Percentiles rank a stretch among this genome's conserved stretches.
Evolutionary conservation across 257 asterid species (phyloP).

Genomic region (Osmanthus fragrans): DNA sequence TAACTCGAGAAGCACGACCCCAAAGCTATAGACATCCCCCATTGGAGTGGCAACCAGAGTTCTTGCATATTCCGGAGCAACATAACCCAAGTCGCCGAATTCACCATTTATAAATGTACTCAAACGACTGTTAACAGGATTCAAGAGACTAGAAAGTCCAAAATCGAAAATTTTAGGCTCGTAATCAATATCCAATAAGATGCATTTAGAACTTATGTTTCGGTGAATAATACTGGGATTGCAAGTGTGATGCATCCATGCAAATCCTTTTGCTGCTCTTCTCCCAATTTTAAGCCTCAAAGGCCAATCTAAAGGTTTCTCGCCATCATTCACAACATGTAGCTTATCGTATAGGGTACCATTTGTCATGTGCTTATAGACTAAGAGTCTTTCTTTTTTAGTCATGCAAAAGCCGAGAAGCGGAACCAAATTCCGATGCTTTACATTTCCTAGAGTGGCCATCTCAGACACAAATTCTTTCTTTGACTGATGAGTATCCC

Average conservation of each 20-base stretch:
- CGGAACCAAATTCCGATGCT: slow-evolving; percentile 43
- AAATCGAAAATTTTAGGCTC: slow-evolving; percentile 49
- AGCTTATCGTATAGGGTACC: slow-evolving; percentile 41
- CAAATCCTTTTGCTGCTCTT: slow-evolving; percentile 45
- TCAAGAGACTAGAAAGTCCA: slow-evolving; percentile 60
- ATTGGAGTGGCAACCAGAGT: slow-evolving; percentile 59
- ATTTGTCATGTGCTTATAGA: slow-evolving; percentile 44
- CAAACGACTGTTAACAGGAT: slow-evolving; percentile 51
- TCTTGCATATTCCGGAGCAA: slow-evolving; percentile 50
- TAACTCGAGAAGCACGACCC: slow-evolving; percentile 56
- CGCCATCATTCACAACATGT: slow-evolving; percentile 26
- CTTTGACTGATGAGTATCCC: slow-evolving; percentile 39
- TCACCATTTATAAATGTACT: slow-evolving; percentile 57
- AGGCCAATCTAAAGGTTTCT: slow-evolving; percentile 37
- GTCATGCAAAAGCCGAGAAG: slow-evolving; percentile 47
- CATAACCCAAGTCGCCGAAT: slow-evolving; percentile 55
- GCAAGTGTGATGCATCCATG: slow-evolving; percentile 52
- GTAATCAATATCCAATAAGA: slow-evolving; percentile 36
- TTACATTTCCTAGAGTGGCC: slow-evolving; percentile 42
- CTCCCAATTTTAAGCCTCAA: slow-evolving; percentile 39
- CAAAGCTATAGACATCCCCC: slow-evolving; percentile 56
- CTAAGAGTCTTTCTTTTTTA: slow-evolving; percentile 42
- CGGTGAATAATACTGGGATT: slow-evolving; percentile 46
- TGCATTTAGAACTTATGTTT: slow-evolving; percentile 48
- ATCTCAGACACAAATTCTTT: slow-evolving; percentile 47